These are phyloP conservation scores for Aspergillus nomiae DNA, from an alignment of 2,329 filamentous ascomycete species.

Conservation along the genomic window DNA sequence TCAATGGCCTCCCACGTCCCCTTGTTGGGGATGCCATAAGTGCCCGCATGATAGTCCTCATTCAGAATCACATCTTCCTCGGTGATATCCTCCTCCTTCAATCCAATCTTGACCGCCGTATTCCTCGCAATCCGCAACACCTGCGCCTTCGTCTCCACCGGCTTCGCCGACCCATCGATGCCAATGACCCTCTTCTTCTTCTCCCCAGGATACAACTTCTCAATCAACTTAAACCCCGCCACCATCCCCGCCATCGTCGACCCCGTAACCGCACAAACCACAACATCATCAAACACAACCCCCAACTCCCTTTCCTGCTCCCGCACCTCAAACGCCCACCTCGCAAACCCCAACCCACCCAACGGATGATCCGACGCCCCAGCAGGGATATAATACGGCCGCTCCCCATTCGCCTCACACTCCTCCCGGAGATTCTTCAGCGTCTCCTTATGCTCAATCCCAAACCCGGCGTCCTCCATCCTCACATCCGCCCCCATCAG, in stretches of 20 bases:
- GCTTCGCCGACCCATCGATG: constrained; percentile 65
- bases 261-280: constrained; percentile 72
- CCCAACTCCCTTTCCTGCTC: constrained; percentile 63
- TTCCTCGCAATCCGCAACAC: constrained; percentile 66
- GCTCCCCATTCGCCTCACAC: constrained; percentile 55
- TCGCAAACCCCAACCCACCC: constrained; percentile 69
- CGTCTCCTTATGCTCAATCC: constrained; percentile 69
- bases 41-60: constrained; percentile 65
- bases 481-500: constrained; percentile 67
- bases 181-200: constrained; percentile 62
- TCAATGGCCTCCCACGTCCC: constrained; percentile 68
- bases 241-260: constrained; percentile 72
- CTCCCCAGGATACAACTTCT: constrained; percentile 47
- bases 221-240: constrained; percentile 68
- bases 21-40: constrained; percentile 68
- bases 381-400: constrained; percentile 72
- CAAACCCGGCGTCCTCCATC: constrained; percentile 63
- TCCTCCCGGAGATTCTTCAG: constrained; percentile 58
- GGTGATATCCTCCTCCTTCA: constrained; percentile 61
- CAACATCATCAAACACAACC: constrained; percentile 66
- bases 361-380: constrained; percentile 71
- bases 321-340: constrained; percentile 70
- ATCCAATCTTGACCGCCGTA: constrained; percentile 65
- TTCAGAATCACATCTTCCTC: constrained; percentile 66
- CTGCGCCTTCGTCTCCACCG: constrained; percentile 64